Percentiles rank a stretch among this genome's conserved stretches.
Evolutionary conservation across 2,329 filamentous ascomycete genomes (phyloP).

Genomic region (Fusarium armeniacum): DNA sequence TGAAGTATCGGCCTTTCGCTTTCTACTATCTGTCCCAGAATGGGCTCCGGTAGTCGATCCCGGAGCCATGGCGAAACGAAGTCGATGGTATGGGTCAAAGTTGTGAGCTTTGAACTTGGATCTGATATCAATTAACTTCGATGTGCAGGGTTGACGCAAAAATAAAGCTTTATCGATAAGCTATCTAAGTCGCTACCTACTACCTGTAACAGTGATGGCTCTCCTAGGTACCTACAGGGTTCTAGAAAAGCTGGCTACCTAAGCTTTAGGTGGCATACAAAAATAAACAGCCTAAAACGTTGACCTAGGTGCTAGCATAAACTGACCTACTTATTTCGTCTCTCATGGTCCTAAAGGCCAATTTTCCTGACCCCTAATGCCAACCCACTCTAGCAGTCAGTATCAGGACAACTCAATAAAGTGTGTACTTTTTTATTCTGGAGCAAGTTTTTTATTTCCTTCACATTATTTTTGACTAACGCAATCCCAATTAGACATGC

Average conservation of each 20-base stretch:
- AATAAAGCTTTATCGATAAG: conserved; percentile 53
- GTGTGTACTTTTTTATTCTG: not conserved
- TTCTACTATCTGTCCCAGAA: conserved; percentile 46
- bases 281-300: too few species aligned
- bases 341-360: too few species aligned
- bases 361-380: too few species aligned
- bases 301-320: too few species aligned
- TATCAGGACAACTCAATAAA: not conserved
- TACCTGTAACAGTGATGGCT: not conserved
- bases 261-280: too few species aligned
- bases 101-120: conserved; percentile 13
- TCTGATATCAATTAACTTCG: conserved; percentile 1
- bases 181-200: not conserved
- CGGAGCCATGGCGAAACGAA: conserved; percentile 48
- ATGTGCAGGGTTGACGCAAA: conserved; percentile 30
- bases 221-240: too few species aligned
- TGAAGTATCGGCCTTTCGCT: conserved; percentile 46
- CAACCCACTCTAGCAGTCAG: too few species aligned
- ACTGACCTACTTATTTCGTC: too few species aligned
- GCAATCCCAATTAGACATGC: not conserved
- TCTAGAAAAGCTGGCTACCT: too few species aligned
- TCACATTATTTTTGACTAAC: not conserved
- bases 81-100: conserved; percentile 2
- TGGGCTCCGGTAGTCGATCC: conserved; percentile 47
- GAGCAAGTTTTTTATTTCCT: not conserved